phyloP scores from a whole-genome alignment of 768 basidiomycete species.

The Tubosaeta sp. region DNA sequence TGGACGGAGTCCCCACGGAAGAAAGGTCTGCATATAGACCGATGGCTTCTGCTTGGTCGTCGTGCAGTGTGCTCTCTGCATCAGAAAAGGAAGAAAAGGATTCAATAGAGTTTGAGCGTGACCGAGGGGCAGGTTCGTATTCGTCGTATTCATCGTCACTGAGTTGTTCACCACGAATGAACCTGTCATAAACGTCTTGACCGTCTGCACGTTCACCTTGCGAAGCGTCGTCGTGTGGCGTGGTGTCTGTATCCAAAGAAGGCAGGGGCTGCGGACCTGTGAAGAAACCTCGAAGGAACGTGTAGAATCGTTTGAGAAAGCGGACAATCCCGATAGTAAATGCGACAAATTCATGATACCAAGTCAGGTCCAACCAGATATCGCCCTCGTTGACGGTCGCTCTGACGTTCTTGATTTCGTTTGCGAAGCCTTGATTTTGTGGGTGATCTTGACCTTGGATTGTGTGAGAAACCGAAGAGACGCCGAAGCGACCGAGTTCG shows the following conservation, averaged over 20 bases:
- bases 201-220: conserved; percentile 24
- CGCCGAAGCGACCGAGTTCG: conserved; percentile 39
- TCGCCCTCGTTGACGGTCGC: conserved; percentile 33
- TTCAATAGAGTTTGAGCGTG: conserved; percentile 16
- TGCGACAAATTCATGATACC: conserved; percentile 37
- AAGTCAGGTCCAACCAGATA: conserved; percentile 37
- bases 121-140: conserved; percentile 22
- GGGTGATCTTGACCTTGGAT: conserved; percentile 23
- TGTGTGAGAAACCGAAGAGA: conserved; percentile 34
- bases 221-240: conserved; percentile 3
- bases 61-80: conserved; percentile 29
- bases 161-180: conserved; percentile 55
- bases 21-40: conserved; percentile 55
- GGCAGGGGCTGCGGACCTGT: conserved; percentile 2
- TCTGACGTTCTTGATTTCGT: conserved; percentile 47
- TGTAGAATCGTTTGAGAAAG: conserved; percentile 22
- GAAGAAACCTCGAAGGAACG: conserved; percentile 15
- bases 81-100: conserved; percentile 24
- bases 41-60: conserved; percentile 38
- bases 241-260: conserved; percentile 4
- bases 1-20: conserved; percentile 27
- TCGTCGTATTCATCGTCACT: conserved; percentile 49
- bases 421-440: conserved; percentile 39
- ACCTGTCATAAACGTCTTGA: conserved; percentile 47
- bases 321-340: conserved; percentile 31